These are phyloP conservation scores for Calonectria ilicicola DNA, from an alignment of 2,329 filamentous ascomycete species.

Conservation along the genomic window DNA sequence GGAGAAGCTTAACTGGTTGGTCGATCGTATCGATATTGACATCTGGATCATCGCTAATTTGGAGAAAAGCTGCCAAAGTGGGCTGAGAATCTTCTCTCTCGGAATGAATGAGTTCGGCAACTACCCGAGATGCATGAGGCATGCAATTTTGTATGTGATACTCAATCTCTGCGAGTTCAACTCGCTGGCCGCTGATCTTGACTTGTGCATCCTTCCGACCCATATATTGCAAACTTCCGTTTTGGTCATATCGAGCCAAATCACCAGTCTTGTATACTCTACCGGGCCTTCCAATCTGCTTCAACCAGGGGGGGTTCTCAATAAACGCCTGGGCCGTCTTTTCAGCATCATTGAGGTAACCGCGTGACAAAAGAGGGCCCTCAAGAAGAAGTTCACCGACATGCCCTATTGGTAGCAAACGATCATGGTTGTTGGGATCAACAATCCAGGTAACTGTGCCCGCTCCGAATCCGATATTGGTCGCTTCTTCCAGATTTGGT, in stretches of 20 bases:
- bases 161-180: constrained; percentile 57
- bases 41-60: neutral
- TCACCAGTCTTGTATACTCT: constrained; percentile 61
- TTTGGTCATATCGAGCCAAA: constrained; percentile 54
- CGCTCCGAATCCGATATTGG: constrained; percentile 2
- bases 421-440: constrained; percentile 9
- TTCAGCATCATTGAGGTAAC: neutral
- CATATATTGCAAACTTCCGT: constrained; percentile 55
- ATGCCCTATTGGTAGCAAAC: constrained; percentile 4
- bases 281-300: neutral
- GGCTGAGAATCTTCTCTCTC: neutral
- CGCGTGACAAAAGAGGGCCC: neutral
- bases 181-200: constrained; percentile 68
- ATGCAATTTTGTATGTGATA: constrained; percentile 13
- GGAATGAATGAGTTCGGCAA: constrained; percentile 17
- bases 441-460: constrained; percentile 14
- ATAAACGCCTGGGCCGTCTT: neutral
- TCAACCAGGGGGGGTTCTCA: neutral
- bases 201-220: constrained; percentile 69
- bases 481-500: neutral
- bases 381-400: constrained; percentile 19
- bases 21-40: neutral
- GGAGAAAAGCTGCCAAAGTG: neutral
- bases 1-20: neutral
- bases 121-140: neutral